phyloP scores from a whole-genome alignment of 179 eudicot genomes.

The Spinacia oleracea region DNA sequence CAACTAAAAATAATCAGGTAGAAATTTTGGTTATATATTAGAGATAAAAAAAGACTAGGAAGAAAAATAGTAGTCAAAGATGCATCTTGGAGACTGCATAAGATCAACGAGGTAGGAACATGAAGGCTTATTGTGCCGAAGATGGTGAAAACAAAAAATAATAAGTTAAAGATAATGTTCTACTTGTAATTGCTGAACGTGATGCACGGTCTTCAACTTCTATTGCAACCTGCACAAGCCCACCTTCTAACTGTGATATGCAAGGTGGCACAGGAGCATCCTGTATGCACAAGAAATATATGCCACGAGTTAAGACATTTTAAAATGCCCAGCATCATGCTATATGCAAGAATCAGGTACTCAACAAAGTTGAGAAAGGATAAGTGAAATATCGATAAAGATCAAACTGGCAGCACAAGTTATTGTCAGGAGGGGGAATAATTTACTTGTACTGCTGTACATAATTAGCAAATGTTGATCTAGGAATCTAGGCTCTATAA shows the following conservation, averaged over 20 bases:
- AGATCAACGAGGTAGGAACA: background rate
- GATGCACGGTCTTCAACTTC: conserved; percentile 99
- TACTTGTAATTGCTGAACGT: conserved; percentile 92
- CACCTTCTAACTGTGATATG: conserved; percentile 94
- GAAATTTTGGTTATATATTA: background rate
- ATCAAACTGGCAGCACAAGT: conserved; percentile 6
- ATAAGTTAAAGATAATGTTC: conserved; percentile 10
- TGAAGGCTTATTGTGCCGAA: background rate
- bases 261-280: conserved; percentile 99
- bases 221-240: conserved; percentile 96
- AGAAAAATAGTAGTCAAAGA: background rate
- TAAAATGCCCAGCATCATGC: background rate
- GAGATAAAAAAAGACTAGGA: background rate
- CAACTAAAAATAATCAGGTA: background rate
- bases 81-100: background rate
- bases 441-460: background rate
- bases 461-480: background rate
- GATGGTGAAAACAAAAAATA: background rate
- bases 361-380: background rate
- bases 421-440: background rate
- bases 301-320: background rate
- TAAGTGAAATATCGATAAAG: background rate
- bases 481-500: background rate
- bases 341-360: background rate
- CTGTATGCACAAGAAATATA: conserved; percentile 34